Conservation (phyloP, 2,329 filamentous ascomycete species). For the Aspergillus carbonarius region DNA sequence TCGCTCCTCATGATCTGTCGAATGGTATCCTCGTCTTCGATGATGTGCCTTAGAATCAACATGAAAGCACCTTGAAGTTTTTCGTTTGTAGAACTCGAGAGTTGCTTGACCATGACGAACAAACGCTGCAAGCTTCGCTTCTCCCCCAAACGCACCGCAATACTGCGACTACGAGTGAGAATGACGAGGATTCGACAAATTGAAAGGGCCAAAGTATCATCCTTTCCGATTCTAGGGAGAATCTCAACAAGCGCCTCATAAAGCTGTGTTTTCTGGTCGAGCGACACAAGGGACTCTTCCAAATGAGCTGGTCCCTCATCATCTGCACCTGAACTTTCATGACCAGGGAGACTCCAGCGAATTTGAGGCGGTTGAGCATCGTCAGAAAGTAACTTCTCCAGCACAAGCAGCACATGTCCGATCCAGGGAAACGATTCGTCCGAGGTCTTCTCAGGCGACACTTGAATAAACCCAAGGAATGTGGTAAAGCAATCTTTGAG, state of each 20-base stretch:
- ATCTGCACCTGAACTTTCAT: slow-evolving; percentile 48
- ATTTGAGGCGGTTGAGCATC: slow-evolving; percentile 78
- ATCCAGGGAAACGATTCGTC: slow-evolving; percentile 92
- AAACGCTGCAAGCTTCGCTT: slow-evolving; percentile 86
- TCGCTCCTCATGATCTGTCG: slow-evolving; percentile 90
- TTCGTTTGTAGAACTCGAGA: slow-evolving; percentile 74
- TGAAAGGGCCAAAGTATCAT: slow-evolving; percentile 79
- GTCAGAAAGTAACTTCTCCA: slow-evolving; percentile 86
- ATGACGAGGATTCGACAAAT: slow-evolving; percentile 82
- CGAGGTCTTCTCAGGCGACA: slow-evolving; percentile 60
- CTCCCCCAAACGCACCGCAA: slow-evolving; percentile 76
- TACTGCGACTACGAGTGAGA: slow-evolving; percentile 72
- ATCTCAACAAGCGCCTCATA: slow-evolving; percentile 78
- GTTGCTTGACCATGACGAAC: slow-evolving; percentile 93
- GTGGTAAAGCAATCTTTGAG: slow-evolving; percentile 74
- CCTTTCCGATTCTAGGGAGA: slow-evolving; percentile 82
- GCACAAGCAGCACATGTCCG: slow-evolving; percentile 80
- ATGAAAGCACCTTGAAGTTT: slow-evolving; percentile 75
- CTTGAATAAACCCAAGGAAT: slow-evolving; percentile 75
- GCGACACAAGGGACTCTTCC: slow-evolving; percentile 62
- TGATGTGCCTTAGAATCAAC: slow-evolving; percentile 83
- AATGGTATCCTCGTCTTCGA: slow-evolving; percentile 89
- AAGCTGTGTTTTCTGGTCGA: slow-evolving; percentile 67
- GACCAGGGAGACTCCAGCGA: slow-evolving; percentile 63
- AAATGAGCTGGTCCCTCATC: slow-evolving; percentile 57